Evolutionary conservation across 768 basidiomycete genomes (phyloP).

Genomic region (Asterophora parasitica): DNA sequence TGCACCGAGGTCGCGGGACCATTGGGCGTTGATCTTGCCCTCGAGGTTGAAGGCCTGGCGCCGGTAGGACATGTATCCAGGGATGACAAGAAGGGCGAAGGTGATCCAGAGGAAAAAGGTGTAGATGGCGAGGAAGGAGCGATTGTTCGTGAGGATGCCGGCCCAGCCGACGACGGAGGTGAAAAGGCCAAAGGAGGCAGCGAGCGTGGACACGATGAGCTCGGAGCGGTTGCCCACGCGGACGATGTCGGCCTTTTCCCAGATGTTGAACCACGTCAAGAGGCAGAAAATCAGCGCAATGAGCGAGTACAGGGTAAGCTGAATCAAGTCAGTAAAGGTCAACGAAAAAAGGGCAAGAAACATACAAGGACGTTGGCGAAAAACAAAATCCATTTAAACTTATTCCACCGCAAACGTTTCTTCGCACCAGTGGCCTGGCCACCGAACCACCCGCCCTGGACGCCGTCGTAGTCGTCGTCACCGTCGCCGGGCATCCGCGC

Average conservation of each 20-base stretch:
- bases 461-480: constrained; percentile 43
- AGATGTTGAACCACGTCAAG: constrained; percentile 77
- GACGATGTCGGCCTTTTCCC: constrained; percentile 60
- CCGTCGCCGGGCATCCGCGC: constrained; percentile 35
- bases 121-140: constrained; percentile 75
- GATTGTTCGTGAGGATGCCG: constrained; percentile 83
- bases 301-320: constrained; percentile 56
- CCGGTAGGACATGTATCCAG: constrained; percentile 79
- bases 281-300: constrained; percentile 58
- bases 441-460: constrained; percentile 16
- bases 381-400: constrained; percentile 81
- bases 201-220: constrained; percentile 66
- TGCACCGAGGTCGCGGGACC: constrained; percentile 58
- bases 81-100: constrained; percentile 66
- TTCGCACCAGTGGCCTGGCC: constrained; percentile 30
- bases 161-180: constrained; percentile 76
- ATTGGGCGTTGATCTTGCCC: constrained; percentile 73
- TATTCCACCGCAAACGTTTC: constrained; percentile 62
- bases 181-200: constrained; percentile 53
- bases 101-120: constrained; percentile 73
- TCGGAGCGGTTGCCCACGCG: constrained; percentile 63
- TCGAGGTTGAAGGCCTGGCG: constrained; percentile 53
- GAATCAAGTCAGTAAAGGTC: constrained; percentile 1
- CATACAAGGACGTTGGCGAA: constrained; percentile 50
- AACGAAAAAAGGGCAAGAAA: background rate